phyloP scores from a whole-genome alignment of 73 alveolate species.

The Symbiodinium natans region DNA sequence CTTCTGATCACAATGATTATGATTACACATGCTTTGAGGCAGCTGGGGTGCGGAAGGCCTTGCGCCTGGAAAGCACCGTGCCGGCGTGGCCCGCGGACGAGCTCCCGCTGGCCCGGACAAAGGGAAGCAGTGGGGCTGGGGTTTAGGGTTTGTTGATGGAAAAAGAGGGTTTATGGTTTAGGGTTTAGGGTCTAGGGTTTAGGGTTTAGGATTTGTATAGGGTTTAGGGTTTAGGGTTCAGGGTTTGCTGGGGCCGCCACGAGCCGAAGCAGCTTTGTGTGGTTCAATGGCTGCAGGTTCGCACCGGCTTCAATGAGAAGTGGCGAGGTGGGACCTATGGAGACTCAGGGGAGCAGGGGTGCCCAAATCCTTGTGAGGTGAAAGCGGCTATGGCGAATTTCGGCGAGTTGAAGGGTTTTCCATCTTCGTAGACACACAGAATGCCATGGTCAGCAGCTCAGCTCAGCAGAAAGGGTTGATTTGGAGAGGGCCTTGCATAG shows the following conservation, averaged over 20 bases:
- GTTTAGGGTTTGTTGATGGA: neutral
- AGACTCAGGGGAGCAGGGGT: neutral
- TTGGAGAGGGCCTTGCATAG: neutral
- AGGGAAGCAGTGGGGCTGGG: neutral
- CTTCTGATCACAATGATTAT: too few species aligned
- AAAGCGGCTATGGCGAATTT: constrained; percentile 88
- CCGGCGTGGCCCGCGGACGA: constrained; percentile 91
- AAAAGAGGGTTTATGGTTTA: neutral
- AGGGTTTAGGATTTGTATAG: too few species aligned
- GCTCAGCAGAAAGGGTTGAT: neutral
- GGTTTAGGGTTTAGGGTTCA: neutral
- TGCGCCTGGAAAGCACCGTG: constrained; percentile 79
- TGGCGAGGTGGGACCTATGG: constrained; percentile 51
- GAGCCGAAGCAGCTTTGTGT: too few species aligned
- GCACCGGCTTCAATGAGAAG: constrained; percentile 85
- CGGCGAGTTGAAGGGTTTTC: constrained; percentile 92
- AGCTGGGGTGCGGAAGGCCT: constrained; percentile 79
- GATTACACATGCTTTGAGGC: too few species aligned
- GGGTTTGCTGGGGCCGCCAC: neutral
- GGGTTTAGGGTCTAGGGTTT: too few species aligned
- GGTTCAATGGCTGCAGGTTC: constrained; percentile 18
- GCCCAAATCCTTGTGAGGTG: neutral
- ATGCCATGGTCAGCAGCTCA: constrained; percentile 57
- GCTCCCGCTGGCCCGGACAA: constrained; percentile 46
- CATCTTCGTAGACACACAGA: constrained; percentile 67